Base-by-base conservation (phyloP, 169 alveolate genomes). In the Cytauxzoon felis region DNA sequence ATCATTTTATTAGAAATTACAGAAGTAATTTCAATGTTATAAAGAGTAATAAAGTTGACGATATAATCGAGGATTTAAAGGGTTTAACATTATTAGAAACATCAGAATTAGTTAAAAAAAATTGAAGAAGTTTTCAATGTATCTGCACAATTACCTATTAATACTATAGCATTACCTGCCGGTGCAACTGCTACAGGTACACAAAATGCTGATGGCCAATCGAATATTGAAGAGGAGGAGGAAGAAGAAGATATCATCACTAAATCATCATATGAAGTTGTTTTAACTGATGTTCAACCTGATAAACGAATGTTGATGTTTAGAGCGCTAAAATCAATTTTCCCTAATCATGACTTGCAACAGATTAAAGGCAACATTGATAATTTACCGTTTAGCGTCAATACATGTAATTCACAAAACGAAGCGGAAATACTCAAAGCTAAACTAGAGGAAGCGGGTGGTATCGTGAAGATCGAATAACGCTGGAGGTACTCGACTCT, bases 121-220 rank as follows among this genome's bases (percentile, higher is more conserved):
- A 85, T 85, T 19, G 91, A 85, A 75, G 64, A 79, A 48, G 66
- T 88, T 13, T 85, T 85, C 49, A 85, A 88, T 2, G 91, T 85
- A 1, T 76, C 82, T n/a, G 60, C 87, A 13, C 72, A 63, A 49
- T 75, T 70, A 54, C 70, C 53, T 56, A 49, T 79, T 4, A 42
- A 51, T 13, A 59, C 68, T 30, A 75, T 80, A 33, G 53, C 64
- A 8, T 59, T 80, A 13, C 66, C 19, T 13, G 60, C 48, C 29
- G 60, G 45, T 19, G 79, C 78, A 23, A 72, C 53, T 42, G 26
- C 33, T 30, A 48, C 48, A n/a, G 68, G 79, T 9, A n/a, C n/a
- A n/a, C 81, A 50, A 40, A 26, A 18, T 16, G 88, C 62, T 40
- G 72, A 24, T 23, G 48, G 48, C 24, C 47, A 59, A 30, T 61